Percentiles rank a stretch among this genome's conserved stretches.
Conservation (phyloP, 169 alveolate species). For the Plasmodium vivax region DNA sequence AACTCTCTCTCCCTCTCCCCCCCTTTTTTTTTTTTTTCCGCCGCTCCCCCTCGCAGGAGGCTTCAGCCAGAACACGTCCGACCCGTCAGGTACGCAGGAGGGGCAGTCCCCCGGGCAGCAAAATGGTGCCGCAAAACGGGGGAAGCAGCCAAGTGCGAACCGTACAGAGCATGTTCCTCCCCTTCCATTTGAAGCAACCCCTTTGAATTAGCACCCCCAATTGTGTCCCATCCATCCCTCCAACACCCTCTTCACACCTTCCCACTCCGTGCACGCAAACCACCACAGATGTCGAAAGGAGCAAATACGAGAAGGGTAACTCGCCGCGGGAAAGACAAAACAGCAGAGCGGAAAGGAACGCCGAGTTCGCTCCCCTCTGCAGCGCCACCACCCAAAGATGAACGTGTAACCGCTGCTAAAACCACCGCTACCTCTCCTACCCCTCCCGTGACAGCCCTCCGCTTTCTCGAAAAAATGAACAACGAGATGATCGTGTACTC, state of each 20-base stretch:
- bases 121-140: neutral
- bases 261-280: neutral
- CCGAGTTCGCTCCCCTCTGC: neutral
- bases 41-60: conserved; percentile 26
- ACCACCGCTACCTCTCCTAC: neutral
- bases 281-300: conserved; percentile 34
- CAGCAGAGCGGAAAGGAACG: neutral
- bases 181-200: neutral
- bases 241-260: neutral
- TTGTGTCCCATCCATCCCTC: neutral
- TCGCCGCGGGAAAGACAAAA: neutral
- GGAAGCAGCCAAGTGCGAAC: neutral
- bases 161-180: too few relatives aligned
- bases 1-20: neutral
- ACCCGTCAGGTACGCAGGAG: conserved; percentile 29
- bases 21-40: neutral
- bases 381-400: neutral
- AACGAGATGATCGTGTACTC: conserved; percentile 1
- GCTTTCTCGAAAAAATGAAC: conserved; percentile 28
- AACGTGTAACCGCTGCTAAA: neutral
- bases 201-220: neutral
- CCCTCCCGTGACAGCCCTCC: neutral
- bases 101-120: neutral
- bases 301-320: conserved; percentile 63
- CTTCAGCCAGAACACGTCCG: conserved; percentile 29